A percentile compares a stretch with the other conserved stretches of the same genome.
Conservation (phyloP, 371 early-diverging fungal genomes). For the Nematocida displodere region DNA sequence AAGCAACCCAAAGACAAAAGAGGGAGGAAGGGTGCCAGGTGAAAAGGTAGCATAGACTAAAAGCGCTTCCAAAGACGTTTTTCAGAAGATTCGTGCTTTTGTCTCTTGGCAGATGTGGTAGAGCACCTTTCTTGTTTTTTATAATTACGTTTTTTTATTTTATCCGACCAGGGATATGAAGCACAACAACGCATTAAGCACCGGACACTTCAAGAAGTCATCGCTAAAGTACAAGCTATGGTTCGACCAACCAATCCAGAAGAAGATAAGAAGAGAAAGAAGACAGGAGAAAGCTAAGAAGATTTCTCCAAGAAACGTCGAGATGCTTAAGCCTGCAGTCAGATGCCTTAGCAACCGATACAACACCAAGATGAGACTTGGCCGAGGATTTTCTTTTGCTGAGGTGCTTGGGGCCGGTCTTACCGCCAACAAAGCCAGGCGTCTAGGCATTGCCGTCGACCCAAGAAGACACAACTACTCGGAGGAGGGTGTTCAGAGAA, state of each 20-base stretch:
- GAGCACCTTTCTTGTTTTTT: too few relatives aligned
- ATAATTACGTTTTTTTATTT: slow-evolving; percentile 56
- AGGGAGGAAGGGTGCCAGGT: background rate
- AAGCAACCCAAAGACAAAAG: background rate
- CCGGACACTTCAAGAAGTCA: slow-evolving; percentile 95
- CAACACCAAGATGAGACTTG: slow-evolving; percentile 93
- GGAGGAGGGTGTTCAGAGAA: slow-evolving; percentile 82
- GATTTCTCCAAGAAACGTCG: slow-evolving; percentile 89
- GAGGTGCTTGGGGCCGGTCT: slow-evolving; percentile 93
- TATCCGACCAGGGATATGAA: slow-evolving; percentile 62
- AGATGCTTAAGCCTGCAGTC: slow-evolving; percentile 91
- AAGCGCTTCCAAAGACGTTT: background rate
- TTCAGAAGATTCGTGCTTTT: too few relatives aligned
- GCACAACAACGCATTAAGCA: slow-evolving; percentile 95
- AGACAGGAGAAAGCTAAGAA: slow-evolving; percentile 86
- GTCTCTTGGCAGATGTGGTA: too few relatives aligned
- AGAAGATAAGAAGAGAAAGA: slow-evolving; percentile 76
- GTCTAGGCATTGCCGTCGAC: slow-evolving; percentile 94
- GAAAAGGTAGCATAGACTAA: background rate
- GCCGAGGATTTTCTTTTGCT: slow-evolving; percentile 94
- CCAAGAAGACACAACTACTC: slow-evolving; percentile 91
- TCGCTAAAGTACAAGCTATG: slow-evolving; percentile 93
- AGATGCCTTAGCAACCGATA: slow-evolving; percentile 91
- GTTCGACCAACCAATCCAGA: slow-evolving; percentile 95
- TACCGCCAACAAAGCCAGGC: slow-evolving; percentile 80